These are phyloP conservation scores for Candida krabiensis DNA, from an alignment of 805 yeast genomes.

Conservation along the genomic window DNA sequence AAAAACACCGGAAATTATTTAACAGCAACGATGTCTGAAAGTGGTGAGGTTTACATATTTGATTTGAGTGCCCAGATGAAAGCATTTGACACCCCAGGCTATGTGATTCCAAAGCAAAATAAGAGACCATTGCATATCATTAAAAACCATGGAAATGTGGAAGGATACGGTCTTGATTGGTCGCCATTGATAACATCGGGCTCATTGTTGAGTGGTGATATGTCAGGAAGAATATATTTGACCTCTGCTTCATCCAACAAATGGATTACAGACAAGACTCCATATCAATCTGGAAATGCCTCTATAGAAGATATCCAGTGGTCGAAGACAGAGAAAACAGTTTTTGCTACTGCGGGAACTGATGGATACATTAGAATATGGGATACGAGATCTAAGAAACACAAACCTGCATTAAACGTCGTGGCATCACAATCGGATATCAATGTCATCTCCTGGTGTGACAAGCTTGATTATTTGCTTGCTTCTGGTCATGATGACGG, in stretches of 20 bases:
- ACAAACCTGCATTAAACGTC: slow-evolving; percentile 85
- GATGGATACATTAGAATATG: slow-evolving; percentile 93
- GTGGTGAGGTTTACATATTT: slow-evolving; percentile 84
- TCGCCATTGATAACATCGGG: slow-evolving; percentile 83
- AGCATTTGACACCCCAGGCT: slow-evolving; percentile 89
- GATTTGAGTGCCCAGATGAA: slow-evolving; percentile 78
- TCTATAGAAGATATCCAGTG: slow-evolving; percentile 97
- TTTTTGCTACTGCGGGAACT: slow-evolving; percentile 91
- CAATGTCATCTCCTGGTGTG: slow-evolving; percentile 95
- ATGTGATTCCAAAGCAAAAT: slow-evolving; percentile 68
- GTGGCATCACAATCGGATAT: slow-evolving; percentile 80
- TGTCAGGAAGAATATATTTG: slow-evolving; percentile 76
- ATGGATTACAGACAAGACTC: slow-evolving; percentile 85
- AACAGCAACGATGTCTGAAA: slow-evolving; percentile 86
- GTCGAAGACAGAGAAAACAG: slow-evolving; percentile 90
- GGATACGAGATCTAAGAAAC: slow-evolving; percentile 94
- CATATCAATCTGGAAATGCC: slow-evolving; percentile 66
- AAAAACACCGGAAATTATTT: slow-evolving; percentile 72
- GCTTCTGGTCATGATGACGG: slow-evolving; percentile 99
- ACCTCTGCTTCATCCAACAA: slow-evolving; percentile 74
- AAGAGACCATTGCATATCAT: slow-evolving; percentile 84
- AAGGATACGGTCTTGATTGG: slow-evolving; percentile 98
- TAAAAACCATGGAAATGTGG: slow-evolving; percentile 87
- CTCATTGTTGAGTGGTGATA: slow-evolving; percentile 83
- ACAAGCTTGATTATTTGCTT: slow-evolving; percentile 77